phyloP scores from a whole-genome alignment of 2,329 filamentous ascomycete genomes.

The Epicoccum sorghinum region DNA sequence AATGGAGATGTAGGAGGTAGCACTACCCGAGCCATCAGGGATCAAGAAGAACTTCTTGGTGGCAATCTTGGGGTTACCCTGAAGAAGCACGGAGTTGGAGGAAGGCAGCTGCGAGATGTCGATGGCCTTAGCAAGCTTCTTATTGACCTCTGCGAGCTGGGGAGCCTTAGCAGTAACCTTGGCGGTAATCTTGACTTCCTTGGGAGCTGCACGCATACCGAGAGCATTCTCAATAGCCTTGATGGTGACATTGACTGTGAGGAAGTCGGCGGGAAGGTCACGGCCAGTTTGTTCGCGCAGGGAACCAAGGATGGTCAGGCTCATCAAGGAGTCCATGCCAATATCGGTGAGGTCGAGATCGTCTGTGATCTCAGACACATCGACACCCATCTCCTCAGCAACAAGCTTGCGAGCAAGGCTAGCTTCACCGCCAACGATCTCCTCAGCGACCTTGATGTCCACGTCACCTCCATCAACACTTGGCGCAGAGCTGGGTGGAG shows the following conservation, averaged over 20 bases:
- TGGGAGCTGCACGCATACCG: constrained; percentile 58
- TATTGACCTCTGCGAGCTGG: constrained; percentile 57
- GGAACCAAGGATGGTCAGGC: constrained; percentile 57
- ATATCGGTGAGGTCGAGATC: constrained; percentile 66
- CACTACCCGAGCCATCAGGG: constrained; percentile 62
- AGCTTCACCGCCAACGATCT: constrained; percentile 46
- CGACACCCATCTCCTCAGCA: constrained; percentile 68
- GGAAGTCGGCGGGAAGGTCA: constrained; percentile 60
- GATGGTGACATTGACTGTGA: constrained; percentile 66
- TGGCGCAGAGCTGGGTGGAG: constrained; percentile 57
- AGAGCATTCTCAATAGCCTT: constrained; percentile 70
- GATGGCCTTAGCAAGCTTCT: constrained; percentile 48
- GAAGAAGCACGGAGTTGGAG: constrained; percentile 62
- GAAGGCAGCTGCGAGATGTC: constrained; percentile 54
- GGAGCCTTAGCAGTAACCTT: constrained; percentile 35
- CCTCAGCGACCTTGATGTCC: constrained; percentile 39
- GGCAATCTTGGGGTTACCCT: constrained; percentile 63
- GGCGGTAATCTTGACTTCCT: constrained; percentile 40
- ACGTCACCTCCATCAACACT: constrained; percentile 52
- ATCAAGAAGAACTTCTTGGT: constrained; percentile 61
- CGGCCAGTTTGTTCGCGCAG: constrained; percentile 58
- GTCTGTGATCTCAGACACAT: constrained; percentile 61
- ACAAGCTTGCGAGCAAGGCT: constrained; percentile 57
- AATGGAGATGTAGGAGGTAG: constrained; percentile 71
- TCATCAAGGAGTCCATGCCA: constrained; percentile 62